Percentiles rank a stretch among this genome's conserved stretches.
Evolutionary conservation across 1,284 basidiomycete genomes (phyloP).

Genomic region (Thelephora terrestris): DNA sequence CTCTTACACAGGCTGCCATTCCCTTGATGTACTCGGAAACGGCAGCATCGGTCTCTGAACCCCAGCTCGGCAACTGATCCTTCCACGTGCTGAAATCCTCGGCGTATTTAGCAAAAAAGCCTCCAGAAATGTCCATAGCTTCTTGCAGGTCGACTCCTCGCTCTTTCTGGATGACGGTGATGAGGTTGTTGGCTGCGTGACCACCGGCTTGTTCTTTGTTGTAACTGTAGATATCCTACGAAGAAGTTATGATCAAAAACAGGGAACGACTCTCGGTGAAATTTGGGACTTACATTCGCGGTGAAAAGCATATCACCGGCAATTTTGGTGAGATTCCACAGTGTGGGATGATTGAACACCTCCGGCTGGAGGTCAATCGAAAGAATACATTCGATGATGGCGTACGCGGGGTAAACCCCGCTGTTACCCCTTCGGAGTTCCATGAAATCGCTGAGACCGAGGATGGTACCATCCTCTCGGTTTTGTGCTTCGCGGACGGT

Average conservation of each 20-base stretch:
- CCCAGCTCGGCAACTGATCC: slow-evolving; percentile 23
- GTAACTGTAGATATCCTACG: slow-evolving; percentile 34
- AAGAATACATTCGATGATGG: slow-evolving; percentile 27
- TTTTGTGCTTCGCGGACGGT: slow-evolving; percentile 26
- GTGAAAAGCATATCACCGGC: slow-evolving; percentile 34
- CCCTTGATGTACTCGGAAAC: slow-evolving; percentile 24
- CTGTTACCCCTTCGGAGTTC: slow-evolving; percentile 30
- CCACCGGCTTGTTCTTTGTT: slow-evolving; percentile 30
- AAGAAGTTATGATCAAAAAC: neutral
- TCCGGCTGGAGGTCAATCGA: slow-evolving; percentile 30
- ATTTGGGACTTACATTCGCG: slow-evolving; percentile 26
- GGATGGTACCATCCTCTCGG: slow-evolving; percentile 24
- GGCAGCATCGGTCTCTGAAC: slow-evolving; percentile 18
- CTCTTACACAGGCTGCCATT: slow-evolving; percentile 27
- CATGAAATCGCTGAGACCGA: slow-evolving; percentile 23
- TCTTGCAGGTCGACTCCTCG: slow-evolving; percentile 26
- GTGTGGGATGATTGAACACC: slow-evolving; percentile 25
- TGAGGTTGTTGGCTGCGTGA: slow-evolving; percentile 28
- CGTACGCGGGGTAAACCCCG: slow-evolving; percentile 30
- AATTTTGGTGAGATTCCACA: slow-evolving; percentile 26
- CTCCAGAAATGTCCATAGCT: slow-evolving; percentile 26
- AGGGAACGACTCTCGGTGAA: no score
- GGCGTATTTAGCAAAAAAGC: slow-evolving; percentile 13
- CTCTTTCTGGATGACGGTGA: slow-evolving; percentile 29
- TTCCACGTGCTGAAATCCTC: slow-evolving; percentile 21